Conservation (phyloP, 2,329 filamentous ascomycete species). For the Whalleya microplaca region DNA sequence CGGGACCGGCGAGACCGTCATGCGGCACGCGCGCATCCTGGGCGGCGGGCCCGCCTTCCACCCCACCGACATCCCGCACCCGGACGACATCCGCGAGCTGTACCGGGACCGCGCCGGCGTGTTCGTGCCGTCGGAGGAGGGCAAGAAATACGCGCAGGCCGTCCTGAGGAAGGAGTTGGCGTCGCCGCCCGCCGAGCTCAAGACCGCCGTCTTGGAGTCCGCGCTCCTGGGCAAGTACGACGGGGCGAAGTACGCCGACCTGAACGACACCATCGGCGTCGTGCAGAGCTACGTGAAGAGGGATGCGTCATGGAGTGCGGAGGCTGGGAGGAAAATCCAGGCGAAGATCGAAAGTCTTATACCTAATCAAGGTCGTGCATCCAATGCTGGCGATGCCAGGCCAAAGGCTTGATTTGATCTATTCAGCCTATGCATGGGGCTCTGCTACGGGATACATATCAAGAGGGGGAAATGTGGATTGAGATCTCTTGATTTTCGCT, state of each 20-base stretch:
- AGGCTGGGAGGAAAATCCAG: slow-evolving; percentile 30
- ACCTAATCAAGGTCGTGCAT: not conserved
- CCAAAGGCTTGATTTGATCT: slow-evolving; percentile 19
- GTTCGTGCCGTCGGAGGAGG: slow-evolving; percentile 42
- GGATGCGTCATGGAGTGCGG: slow-evolving; percentile 37
- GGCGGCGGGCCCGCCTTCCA: slow-evolving; percentile 42
- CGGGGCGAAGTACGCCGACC: slow-evolving; percentile 34
- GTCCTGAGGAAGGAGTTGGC: not conserved
- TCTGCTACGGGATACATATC: not conserved
- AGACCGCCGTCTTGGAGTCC: slow-evolving; percentile 40
- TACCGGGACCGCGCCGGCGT: slow-evolving; percentile 37
- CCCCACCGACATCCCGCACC: slow-evolving; percentile 20
- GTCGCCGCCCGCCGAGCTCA: slow-evolving; percentile 12
- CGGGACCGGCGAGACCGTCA: slow-evolving; percentile 39
- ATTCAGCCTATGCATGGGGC: too few species aligned
- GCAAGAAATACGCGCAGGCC: slow-evolving; percentile 35
- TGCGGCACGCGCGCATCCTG: slow-evolving; percentile 45
- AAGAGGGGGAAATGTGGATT: not conserved
- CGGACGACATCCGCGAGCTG: slow-evolving; percentile 31
- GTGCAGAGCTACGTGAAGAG: slow-evolving; percentile 43
- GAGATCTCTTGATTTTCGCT: slow-evolving; percentile 7
- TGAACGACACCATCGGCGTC: slow-evolving; percentile 33
- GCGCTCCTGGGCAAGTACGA: slow-evolving; percentile 45
- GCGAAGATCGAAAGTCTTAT: slow-evolving; percentile 34
- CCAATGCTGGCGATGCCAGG: not conserved